phyloP scores from a whole-genome alignment of 192 early-diverging fungal species.

The Rhizoclosmatium globosum region DNA sequence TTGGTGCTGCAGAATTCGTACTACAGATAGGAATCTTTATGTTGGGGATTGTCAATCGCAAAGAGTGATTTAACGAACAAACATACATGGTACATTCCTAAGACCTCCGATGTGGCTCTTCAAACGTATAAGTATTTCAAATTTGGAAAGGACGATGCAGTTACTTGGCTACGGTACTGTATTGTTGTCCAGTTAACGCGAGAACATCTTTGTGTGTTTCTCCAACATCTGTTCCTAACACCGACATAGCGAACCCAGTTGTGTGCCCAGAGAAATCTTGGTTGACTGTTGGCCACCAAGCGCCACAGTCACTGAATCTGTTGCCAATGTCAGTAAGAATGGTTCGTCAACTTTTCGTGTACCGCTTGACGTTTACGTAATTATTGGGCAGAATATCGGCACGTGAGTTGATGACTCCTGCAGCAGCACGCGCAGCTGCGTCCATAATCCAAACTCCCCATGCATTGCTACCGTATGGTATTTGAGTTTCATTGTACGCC shows the following conservation, averaged over 20 bases:
- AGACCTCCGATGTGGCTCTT: background rate
- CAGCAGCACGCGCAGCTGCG: background rate
- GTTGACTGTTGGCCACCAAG: background rate
- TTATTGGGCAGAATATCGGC: conserved; percentile 16
- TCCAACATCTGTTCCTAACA: background rate
- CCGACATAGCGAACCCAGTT: background rate
- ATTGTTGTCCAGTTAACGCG: background rate
- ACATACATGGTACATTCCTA: background rate
- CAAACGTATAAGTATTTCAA: background rate
- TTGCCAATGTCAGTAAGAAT: no score
- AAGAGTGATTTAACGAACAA: no score
- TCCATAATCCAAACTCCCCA: background rate
- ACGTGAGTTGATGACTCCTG: background rate
- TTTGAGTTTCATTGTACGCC: background rate
- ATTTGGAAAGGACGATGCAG: background rate
- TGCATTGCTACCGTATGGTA: background rate
- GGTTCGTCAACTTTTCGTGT: background rate
- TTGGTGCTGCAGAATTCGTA: background rate
- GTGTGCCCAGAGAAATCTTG: background rate
- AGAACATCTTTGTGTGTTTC: conserved; percentile 2
- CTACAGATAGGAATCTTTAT: background rate
- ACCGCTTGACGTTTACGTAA: conserved; percentile 8
- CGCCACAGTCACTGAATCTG: background rate
- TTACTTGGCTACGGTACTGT: background rate
- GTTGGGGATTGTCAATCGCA: no score